Percentiles rank a stretch among this genome's conserved stretches.
These are phyloP conservation scores for Fraxinus latifolia DNA, from an alignment of 305 asterid genomes.

Conservation along the genomic window DNA sequence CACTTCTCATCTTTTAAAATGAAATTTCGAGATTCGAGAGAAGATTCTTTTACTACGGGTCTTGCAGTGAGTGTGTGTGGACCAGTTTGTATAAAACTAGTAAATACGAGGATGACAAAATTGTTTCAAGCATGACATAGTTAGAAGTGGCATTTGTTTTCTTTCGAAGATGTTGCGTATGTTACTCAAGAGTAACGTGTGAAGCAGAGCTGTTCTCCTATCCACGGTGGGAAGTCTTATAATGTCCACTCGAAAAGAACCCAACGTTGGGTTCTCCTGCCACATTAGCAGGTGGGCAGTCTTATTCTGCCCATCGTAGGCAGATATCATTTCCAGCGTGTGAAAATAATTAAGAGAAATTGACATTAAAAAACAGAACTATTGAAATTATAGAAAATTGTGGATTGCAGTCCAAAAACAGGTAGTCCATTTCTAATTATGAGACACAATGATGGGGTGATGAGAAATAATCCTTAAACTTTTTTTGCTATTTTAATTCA, in stretches of 20 bases:
- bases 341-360: too few species aligned
- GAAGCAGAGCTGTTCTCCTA: too few species aligned
- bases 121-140: neutral
- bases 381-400: neutral
- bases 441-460: neutral
- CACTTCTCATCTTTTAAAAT: too few species aligned
- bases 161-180: neutral
- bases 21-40: neutral
- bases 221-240: too few species aligned
- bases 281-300: too few species aligned
- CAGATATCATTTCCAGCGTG: neutral
- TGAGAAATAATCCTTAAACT: neutral
- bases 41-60: neutral
- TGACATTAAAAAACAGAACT: neutral
- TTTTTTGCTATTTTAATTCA: neutral
- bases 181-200: too few species aligned
- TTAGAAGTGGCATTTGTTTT: neutral
- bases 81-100: neutral
- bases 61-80: neutral
- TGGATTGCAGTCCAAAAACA: neutral
- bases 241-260: too few species aligned
- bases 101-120: neutral
- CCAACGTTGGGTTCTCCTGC: too few species aligned
- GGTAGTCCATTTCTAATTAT: neutral
- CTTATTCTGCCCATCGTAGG: too few species aligned